Evolutionary conservation across 2,329 filamentous ascomycete genomes (phyloP), one percentile per base, ranked within the genome.

Genomic region (Trichoderma koningii): DNA sequence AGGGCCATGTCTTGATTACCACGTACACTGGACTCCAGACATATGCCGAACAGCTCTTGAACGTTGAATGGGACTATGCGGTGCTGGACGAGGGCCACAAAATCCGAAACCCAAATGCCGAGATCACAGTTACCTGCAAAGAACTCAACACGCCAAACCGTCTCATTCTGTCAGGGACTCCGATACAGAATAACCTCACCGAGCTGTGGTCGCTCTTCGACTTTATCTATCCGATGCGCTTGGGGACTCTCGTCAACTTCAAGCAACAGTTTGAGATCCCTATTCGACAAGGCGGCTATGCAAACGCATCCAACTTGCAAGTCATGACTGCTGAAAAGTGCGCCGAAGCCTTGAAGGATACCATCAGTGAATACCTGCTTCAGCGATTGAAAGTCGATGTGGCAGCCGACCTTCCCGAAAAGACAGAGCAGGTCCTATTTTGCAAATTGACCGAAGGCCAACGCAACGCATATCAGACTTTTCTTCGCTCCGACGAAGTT

Each of bases 191-290:
- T 76, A 98, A 97, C 68, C 79, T 99, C 28, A 89, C 90, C 0
- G 96, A 99, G 75, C 81, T 99, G 0, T 99, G 95, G 94, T 98
- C 94, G 0, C 80, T 99, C 0, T 98, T 99, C 73, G 96, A 99
- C 74, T 99, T 99, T 73, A 90, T 98, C 65, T 98, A 93, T 68
- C 95, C 96, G 0, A 97, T 98, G 92, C 89, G 93, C 15, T 80
- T 99, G 6, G 96, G 95, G 0, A 97, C 92, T 0, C 82, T 98
- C 14, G 90, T 97, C 65, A 92, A 91, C 68, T 99, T 99, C 74
- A 87, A 93, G 52, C 89, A 89, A 66, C 89, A 96, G 67, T 98
- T 99, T 69, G 95, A 98, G 73, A 90, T 96, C 44, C 95, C 95
- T 0, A 99, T 99, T 74, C 89, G 89, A 66, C 87, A 93, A 60